Evolutionary conservation across 2,329 filamentous ascomycete species (phyloP).

Genomic region (Penicillium sp.): DNA sequence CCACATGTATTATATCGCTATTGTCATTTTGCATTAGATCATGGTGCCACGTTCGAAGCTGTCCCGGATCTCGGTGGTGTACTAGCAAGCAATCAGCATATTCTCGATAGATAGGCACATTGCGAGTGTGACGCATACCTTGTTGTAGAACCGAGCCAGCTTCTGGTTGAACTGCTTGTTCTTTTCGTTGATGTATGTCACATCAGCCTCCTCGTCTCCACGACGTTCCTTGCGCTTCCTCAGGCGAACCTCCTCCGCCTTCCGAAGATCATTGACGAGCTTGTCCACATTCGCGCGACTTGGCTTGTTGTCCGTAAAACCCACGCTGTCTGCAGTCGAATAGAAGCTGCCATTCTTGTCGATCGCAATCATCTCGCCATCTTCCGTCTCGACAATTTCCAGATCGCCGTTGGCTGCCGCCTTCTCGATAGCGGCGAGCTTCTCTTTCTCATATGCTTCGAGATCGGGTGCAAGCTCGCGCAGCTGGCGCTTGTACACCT

Average conservation of each 20-base stretch:
- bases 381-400: constrained; percentile 93
- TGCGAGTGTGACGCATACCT: constrained; percentile 51
- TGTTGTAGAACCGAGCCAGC: constrained; percentile 92
- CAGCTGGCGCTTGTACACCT: constrained; percentile 91
- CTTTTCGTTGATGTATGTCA: constrained; percentile 99
- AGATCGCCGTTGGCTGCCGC: constrained; percentile 82
- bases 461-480: constrained; percentile 74
- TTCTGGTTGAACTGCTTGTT: constrained; percentile 99
- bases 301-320: constrained; percentile 82
- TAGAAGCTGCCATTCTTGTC: constrained; percentile 91
- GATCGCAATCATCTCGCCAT: constrained; percentile 90
- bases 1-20: constrained; percentile 25
- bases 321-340: constrained; percentile 78
- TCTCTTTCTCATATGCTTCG: constrained; percentile 83
- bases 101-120: neutral
- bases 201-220: constrained; percentile 83
- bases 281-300: constrained; percentile 85
- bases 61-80: constrained; percentile 93
- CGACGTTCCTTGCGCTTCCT: constrained; percentile 84
- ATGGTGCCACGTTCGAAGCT: constrained; percentile 97
- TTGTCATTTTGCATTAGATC: constrained; percentile 61
- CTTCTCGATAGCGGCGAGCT: constrained; percentile 79
- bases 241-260: constrained; percentile 81
- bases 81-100: constrained; percentile 49
- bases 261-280: constrained; percentile 80